phyloP scores from a whole-genome alignment of 306 rosid species.

The Sesbania bispinosa region DNA sequence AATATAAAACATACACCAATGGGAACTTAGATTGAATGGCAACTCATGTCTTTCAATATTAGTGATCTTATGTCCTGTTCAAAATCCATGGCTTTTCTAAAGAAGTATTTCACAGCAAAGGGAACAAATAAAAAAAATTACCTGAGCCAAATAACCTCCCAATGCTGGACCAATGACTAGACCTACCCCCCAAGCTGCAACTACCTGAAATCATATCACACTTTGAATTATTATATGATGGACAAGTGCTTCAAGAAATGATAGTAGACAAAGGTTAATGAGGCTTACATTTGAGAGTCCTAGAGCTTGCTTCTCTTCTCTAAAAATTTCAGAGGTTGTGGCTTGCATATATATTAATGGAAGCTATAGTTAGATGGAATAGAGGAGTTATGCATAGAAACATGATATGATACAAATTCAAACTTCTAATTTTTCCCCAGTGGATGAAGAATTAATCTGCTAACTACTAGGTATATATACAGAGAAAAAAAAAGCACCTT shows the following conservation, averaged over 20 bases:
- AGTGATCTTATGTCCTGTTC: background rate
- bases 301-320: conserved; percentile 70
- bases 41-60: background rate
- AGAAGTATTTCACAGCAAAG: background rate
- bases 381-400: too few species aligned
- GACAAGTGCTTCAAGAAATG: background rate
- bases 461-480: background rate
- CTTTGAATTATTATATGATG: background rate
- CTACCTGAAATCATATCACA: background rate
- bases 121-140: conserved; percentile 16
- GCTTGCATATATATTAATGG: background rate
- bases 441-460: background rate
- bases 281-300: conserved; percentile 72
- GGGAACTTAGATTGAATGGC: background rate
- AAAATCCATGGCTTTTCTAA: background rate
- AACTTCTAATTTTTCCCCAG: background rate
- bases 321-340: conserved; percentile 39
- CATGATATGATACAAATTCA: too few species aligned
- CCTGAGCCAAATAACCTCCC: conserved; percentile 15
- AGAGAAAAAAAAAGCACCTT: conserved; percentile 53
- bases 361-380: background rate
- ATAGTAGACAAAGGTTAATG: background rate
- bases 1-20: too few species aligned
- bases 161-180: conserved; percentile 5
- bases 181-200: conserved; percentile 9